Evolutionary conservation across 768 basidiomycete genomes (phyloP).

Genomic region (Termitomyces sp.): DNA sequence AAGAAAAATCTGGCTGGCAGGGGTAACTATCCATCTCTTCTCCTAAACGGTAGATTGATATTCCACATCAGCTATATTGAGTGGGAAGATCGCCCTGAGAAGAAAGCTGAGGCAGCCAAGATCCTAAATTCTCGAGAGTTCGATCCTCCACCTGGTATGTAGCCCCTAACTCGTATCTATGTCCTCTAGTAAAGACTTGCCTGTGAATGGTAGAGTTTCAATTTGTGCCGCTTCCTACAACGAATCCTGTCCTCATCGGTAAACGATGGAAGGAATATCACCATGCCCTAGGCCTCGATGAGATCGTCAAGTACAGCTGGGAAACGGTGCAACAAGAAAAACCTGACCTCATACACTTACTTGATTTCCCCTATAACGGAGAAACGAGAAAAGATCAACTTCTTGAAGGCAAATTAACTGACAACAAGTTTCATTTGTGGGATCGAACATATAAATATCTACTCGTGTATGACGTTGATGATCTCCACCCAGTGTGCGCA

Average conservation of each 20-base stretch:
- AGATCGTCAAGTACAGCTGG: conserved; percentile 50
- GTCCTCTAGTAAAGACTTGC: neutral
- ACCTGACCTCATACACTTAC: conserved; percentile 44
- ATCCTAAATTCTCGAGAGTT: conserved; percentile 39
- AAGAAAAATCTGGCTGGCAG: conserved; percentile 35
- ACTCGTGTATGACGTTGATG: neutral
- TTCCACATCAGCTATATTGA: conserved; percentile 36
- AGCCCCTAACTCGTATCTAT: neutral
- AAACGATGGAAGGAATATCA: conserved; percentile 54
- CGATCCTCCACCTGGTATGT: conserved; percentile 34
- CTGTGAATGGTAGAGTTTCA: conserved; percentile 37
- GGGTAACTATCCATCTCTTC: conserved; percentile 24
- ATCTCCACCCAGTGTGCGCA: conserved; percentile 36
- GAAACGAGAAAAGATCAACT: conserved; percentile 44
- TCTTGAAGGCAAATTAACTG: conserved; percentile 41
- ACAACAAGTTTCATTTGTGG: conserved; percentile 48
- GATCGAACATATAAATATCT: conserved; percentile 16
- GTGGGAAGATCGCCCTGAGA: conserved; percentile 45
- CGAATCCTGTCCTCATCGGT: conserved; percentile 48
- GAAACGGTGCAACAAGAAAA: conserved; percentile 49
- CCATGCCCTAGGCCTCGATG: conserved; percentile 41
- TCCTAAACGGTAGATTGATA: neutral
- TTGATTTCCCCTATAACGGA: conserved; percentile 57
- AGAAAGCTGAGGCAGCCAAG: conserved; percentile 35
- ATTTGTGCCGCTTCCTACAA: conserved; percentile 42